Percentiles rank a stretch among this genome's conserved stretches.
Evolutionary conservation across 805 yeast species (phyloP).

Genomic region (Kregervanrija pseudodelftensis): DNA sequence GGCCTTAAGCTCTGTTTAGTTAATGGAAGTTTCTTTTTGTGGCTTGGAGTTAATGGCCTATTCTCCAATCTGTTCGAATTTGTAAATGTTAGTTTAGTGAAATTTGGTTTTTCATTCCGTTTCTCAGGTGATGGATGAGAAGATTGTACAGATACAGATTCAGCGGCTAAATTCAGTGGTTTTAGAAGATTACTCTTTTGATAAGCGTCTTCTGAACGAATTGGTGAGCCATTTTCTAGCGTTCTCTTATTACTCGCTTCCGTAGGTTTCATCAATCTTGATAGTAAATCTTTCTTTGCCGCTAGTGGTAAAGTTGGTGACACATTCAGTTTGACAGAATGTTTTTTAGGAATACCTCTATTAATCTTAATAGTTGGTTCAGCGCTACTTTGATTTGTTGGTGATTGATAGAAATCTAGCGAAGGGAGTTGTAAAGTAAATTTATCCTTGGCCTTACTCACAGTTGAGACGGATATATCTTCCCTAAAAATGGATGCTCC

Average conservation of each 20-base stretch:
- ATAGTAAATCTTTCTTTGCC: constrained; percentile 9
- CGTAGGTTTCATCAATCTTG: constrained; percentile 21
- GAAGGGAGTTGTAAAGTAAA: constrained; percentile 18
- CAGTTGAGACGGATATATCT: constrained; percentile 1
- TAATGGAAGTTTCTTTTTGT: background rate
- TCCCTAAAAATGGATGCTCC: constrained; percentile 20
- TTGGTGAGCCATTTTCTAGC: too few relatives aligned
- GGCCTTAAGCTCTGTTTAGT: constrained; percentile 2
- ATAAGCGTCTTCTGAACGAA: too few relatives aligned
- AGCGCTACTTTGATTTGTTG: constrained; percentile 12
- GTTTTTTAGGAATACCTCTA: constrained; percentile 5
- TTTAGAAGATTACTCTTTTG: too few relatives aligned
- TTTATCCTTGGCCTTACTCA: background rate
- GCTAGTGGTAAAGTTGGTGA: constrained; percentile 6
- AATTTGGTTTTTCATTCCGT: background rate
- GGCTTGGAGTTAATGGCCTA: background rate
- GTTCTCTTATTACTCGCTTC: constrained; percentile 17
- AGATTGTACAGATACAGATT: too few relatives aligned
- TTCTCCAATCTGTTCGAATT: background rate
- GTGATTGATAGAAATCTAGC: constrained; percentile 8
- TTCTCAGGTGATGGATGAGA: background rate
- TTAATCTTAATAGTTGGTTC: constrained; percentile 25
- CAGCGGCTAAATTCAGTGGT: too few relatives aligned
- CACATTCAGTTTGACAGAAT: background rate
- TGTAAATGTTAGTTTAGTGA: background rate